phyloP scores from a whole-genome alignment of 1,139 yeast species.

The Sporopachydermia cereana region DNA sequence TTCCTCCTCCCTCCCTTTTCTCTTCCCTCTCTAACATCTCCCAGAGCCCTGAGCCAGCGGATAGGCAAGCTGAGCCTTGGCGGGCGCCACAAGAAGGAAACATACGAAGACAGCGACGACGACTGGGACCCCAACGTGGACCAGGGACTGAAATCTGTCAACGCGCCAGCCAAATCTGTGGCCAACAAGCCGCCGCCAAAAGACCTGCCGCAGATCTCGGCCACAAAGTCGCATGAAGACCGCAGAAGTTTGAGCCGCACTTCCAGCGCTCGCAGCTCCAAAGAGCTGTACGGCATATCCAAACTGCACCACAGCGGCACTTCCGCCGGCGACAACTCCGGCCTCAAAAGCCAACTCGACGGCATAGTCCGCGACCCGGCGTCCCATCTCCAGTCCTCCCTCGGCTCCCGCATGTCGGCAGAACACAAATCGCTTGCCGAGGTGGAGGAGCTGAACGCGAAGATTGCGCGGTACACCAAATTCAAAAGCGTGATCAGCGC shows the following conservation, averaged over 20 bases:
- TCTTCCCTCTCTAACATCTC: not conserved
- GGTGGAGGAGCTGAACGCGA: constrained; percentile 44
- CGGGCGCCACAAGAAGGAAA: constrained; percentile 15
- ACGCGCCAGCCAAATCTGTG: constrained; percentile 21
- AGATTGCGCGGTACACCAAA: constrained; percentile 49
- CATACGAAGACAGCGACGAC: constrained; percentile 60
- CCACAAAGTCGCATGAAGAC: not conserved
- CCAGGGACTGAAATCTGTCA: constrained; percentile 30
- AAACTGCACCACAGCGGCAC: not conserved
- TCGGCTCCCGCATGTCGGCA: constrained; percentile 12
- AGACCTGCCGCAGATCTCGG: constrained; percentile 7
- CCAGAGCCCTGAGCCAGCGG: not conserved
- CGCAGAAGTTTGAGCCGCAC: not conserved
- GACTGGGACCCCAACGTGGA: constrained; percentile 89
- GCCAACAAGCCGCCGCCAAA: constrained; percentile 19
- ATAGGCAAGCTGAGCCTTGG: constrained; percentile 6
- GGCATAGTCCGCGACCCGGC: constrained; percentile 28
- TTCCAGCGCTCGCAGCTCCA: constrained; percentile 2
- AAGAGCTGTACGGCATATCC: not conserved
- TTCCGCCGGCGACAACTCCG: constrained; percentile 8
- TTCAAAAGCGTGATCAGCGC: constrained; percentile 54
- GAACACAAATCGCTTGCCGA: constrained; percentile 32
- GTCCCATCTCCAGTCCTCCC: constrained; percentile 22
- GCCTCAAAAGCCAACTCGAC: constrained; percentile 24
- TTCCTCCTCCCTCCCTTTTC: not conserved